Evolutionary conservation across 768 basidiomycete genomes (phyloP).

Genomic region (Amanita pallidorosea): DNA sequence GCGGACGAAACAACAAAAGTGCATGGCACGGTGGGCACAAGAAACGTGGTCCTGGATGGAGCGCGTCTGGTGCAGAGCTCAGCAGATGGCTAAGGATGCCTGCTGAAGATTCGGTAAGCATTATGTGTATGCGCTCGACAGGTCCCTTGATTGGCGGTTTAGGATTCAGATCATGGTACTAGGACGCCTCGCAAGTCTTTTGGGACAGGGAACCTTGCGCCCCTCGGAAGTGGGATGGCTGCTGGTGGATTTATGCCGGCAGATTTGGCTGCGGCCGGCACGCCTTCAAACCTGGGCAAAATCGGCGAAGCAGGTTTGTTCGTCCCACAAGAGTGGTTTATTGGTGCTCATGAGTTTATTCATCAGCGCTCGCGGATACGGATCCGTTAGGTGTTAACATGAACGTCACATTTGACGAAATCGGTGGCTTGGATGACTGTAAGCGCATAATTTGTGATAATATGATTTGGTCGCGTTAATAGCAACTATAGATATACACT

Average conservation of each 20-base stretch:
- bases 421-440: conserved; percentile 95
- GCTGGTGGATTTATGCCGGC: conserved; percentile 49
- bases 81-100: conserved; percentile 69
- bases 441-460: background rate
- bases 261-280: conserved; percentile 63
- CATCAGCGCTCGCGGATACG: conserved; percentile 77
- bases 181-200: conserved; percentile 63
- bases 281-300: conserved; percentile 80
- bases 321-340: conserved; percentile 7
- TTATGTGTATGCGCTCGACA: background rate
- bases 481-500: conserved; percentile 67
- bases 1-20: conserved; percentile 18
- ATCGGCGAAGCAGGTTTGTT: conserved; percentile 63
- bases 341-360: conserved; percentile 10
- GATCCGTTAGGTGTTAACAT: conserved; percentile 92
- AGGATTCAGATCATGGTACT: conserved; percentile 66
- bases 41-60: conserved; percentile 58
- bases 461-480: background rate
- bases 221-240: conserved; percentile 43
- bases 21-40: conserved; percentile 25
- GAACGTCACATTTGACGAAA: conserved; percentile 92
- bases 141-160: background rate
- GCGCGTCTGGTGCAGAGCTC: conserved; percentile 67
- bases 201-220: conserved; percentile 29
- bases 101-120: conserved; percentile 58